These are phyloP conservation scores for Clarireedia homoeocarpa DNA, from an alignment of 2,329 filamentous ascomycete genomes.

Conservation along the genomic window DNA sequence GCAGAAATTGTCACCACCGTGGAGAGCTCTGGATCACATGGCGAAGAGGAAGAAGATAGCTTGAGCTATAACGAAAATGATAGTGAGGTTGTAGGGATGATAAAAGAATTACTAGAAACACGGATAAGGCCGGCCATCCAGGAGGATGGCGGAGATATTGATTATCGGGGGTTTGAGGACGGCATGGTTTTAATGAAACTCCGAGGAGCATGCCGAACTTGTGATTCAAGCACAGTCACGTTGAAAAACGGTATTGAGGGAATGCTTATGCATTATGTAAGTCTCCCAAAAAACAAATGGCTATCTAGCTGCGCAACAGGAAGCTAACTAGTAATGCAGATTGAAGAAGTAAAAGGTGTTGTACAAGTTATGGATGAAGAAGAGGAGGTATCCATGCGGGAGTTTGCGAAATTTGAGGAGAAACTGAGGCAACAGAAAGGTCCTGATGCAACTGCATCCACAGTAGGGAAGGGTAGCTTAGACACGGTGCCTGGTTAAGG, in stretches of 20 bases:
- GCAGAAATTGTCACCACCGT: slow-evolving; percentile 69
- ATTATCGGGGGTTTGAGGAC: slow-evolving; percentile 82
- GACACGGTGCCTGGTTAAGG: slow-evolving; percentile 21
- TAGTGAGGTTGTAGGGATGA: slow-evolving; percentile 93
- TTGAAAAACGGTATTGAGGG: slow-evolving; percentile 97
- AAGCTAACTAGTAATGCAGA: slow-evolving; percentile 43
- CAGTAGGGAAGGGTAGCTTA: slow-evolving; percentile 20
- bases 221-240: slow-evolving; percentile 93
- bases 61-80: slow-evolving; percentile 84
- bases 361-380: slow-evolving; percentile 86
- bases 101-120: slow-evolving; percentile 94
- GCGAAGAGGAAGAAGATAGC: slow-evolving; percentile 54
- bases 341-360: slow-evolving; percentile 91
- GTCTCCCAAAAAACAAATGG: slow-evolving; percentile 31
- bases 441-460: slow-evolving; percentile 19
- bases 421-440: slow-evolving; percentile 55
- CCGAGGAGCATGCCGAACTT: slow-evolving; percentile 87
- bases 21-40: slow-evolving; percentile 46
- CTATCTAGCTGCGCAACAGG: slow-evolving; percentile 11
- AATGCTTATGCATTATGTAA: slow-evolving; percentile 94
- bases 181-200: slow-evolving; percentile 83
- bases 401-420: slow-evolving; percentile 94
- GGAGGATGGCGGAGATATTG: slow-evolving; percentile 95
- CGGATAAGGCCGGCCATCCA: slow-evolving; percentile 92
- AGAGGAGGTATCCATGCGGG: slow-evolving; percentile 76